Conservation (phyloP, 805 yeast species). For the Dipodascopsis uninucleata region DNA sequence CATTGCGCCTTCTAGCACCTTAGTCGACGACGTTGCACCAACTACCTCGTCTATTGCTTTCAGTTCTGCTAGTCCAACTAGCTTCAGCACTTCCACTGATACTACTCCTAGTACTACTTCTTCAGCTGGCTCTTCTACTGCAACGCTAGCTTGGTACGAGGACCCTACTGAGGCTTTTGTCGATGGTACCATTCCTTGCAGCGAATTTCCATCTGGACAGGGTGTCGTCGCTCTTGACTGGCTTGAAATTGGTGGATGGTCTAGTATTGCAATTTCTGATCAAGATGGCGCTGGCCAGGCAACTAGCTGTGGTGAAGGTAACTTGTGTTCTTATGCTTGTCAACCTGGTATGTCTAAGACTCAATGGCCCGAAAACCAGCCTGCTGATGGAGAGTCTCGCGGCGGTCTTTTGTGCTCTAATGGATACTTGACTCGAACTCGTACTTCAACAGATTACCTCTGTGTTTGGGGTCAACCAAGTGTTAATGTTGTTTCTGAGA, state of each 20-base stretch:
- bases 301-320: constrained; percentile 74
- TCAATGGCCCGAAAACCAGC: constrained; percentile 92
- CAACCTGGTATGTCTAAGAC: constrained; percentile 99
- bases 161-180: constrained; percentile 59
- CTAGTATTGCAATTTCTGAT: constrained; percentile 61
- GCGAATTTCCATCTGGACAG: constrained; percentile 70
- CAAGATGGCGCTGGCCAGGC: constrained; percentile 60
- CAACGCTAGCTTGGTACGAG: constrained; percentile 52
- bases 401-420: constrained; percentile 84
- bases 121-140: constrained; percentile 33
- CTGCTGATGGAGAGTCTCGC: constrained; percentile 80
- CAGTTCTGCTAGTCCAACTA: constrained; percentile 35
- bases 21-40: constrained; percentile 30
- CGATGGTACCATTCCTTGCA: constrained; percentile 70
- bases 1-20: constrained; percentile 27
- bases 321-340: constrained; percentile 96
- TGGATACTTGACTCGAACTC: constrained; percentile 82
- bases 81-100: constrained; percentile 38
- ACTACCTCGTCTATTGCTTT: constrained; percentile 30
- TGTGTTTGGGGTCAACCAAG: constrained; percentile 83
- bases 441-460: constrained; percentile 59
- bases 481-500: constrained; percentile 64
- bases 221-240: constrained; percentile 76
- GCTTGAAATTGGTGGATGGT: constrained; percentile 78
- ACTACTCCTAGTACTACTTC: too few relatives aligned